Evolutionary conservation across 345 rosid genomes (phyloP).

Genomic region (Citrus inodora): DNA sequence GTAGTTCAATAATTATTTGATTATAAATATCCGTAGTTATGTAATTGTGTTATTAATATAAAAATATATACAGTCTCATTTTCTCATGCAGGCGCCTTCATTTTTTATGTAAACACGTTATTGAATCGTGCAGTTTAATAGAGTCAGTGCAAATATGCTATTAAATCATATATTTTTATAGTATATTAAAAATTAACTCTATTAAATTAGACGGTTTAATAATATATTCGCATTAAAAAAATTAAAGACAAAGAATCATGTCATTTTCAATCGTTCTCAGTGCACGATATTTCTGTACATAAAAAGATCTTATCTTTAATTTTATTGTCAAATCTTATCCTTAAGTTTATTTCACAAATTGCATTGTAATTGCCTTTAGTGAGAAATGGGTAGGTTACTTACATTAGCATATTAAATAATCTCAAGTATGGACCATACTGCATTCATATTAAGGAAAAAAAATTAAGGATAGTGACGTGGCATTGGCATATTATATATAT

Average conservation of each 20-base stretch:
- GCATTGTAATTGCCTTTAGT: background rate
- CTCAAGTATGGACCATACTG: background rate
- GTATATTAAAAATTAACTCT: rapidly evolving
- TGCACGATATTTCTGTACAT: background rate
- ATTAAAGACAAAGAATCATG: no score
- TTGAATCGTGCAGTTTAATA: rapidly evolving
- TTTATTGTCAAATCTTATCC: background rate
- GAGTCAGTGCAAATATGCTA: no score
- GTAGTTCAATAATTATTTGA: no score
- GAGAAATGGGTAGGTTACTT: background rate
- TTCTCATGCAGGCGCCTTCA: rapidly evolving
- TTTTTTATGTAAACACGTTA: no score
- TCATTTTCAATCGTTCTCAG: background rate
- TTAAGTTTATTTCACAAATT: background rate
- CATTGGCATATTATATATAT: background rate
- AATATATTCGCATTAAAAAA: no score
- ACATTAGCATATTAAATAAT: background rate
- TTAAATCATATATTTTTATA: no score
- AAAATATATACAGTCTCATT: no score
- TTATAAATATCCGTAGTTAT: no score
- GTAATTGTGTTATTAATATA: no score
- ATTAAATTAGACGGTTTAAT: no score
- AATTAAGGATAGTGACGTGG: background rate
- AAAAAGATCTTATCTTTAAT: background rate
- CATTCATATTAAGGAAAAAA: no score